Evolutionary conservation across 169 alveolate genomes (phyloP), one percentile per base, ranked within the genome.

Genomic region (Plasmodium blacklocki): DNA sequence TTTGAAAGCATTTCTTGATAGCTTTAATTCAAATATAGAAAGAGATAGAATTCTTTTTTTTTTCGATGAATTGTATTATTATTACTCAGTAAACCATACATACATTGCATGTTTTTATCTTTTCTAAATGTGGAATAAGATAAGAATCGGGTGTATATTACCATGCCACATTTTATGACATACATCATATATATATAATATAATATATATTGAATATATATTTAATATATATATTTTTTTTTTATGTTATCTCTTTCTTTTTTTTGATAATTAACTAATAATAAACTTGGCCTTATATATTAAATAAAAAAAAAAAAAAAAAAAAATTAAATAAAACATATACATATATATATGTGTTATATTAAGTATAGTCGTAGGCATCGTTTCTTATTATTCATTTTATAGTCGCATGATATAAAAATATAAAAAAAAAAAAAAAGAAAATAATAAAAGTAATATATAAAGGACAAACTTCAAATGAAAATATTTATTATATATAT

Each of bases 1-100:
- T 14, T 32, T 76, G 14, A 43, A 64, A 62, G 64, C 9, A 18
- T 76, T 76, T 63, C 74, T 76, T 12, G 62, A 76, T 50, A 45
- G 39, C 7, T 43, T 64, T 54, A 49, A 52, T 23, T 2, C 26
- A 26, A n/a, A 43, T 19, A 14, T 15, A 15, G 26, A 32, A 18
- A 43, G n/a, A 3, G 43, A 12, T 23, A 39, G 32, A 63, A 50
- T 76, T 18, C 15, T 58, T 2, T 58, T 14, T 18, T 76, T 76
- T 58, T 64, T 76, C 18, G 71, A 64, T 21, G 74, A 76, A n/a
- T 2, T 76, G 1, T 63, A 63, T 56, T 2, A 43, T 43, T 0
- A n/a, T 15, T 76, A 76, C 32, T 63, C 71, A 15, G 5, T 29
- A 6, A 72, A 72, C 29, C 50, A 12, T 29, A 23, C 21, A 15